phyloP scores from a whole-genome alignment of 768 basidiomycete genomes.

The Mycena filopes region DNA sequence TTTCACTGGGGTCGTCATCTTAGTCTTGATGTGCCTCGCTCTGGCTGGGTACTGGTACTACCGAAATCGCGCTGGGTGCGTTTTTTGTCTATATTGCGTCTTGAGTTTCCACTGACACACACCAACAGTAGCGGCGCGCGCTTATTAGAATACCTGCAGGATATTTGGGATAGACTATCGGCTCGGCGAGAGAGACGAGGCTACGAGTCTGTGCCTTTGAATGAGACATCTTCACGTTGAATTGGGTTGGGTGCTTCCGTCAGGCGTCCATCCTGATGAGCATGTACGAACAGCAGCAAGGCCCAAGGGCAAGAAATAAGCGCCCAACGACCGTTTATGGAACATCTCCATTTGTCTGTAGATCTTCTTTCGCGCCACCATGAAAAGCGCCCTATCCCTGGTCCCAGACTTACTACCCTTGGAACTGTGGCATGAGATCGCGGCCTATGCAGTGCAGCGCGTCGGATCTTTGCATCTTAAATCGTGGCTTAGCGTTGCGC shows the following conservation, averaged over 20 bases:
- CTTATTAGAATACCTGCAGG: background rate
- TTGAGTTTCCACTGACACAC: background rate
- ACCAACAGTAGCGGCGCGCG: background rate
- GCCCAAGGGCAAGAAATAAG: too few species aligned
- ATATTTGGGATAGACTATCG: background rate
- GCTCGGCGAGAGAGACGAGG: constrained; percentile 7
- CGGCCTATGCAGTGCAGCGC: background rate
- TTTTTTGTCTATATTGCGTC: background rate
- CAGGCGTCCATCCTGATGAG: too few species aligned
- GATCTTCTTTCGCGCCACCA: too few species aligned
- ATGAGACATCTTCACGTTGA: background rate
- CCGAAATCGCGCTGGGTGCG: background rate
- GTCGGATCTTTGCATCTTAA: background rate
- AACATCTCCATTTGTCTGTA: too few species aligned
- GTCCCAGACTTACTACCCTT: background rate
- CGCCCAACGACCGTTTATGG: too few species aligned
- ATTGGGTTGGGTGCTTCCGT: background rate
- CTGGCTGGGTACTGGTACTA: background rate
- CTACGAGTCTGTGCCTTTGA: constrained; percentile 4
- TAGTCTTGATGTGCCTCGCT: constrained; percentile 46
- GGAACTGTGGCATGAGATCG: background rate
- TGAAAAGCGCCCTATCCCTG: too few species aligned
- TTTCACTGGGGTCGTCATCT: constrained; percentile 85
- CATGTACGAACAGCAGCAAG: too few species aligned
- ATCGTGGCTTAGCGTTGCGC: background rate